Base-by-base conservation (phyloP, 208 protist genomes). In the Vickermania spadyakhi region DNA sequence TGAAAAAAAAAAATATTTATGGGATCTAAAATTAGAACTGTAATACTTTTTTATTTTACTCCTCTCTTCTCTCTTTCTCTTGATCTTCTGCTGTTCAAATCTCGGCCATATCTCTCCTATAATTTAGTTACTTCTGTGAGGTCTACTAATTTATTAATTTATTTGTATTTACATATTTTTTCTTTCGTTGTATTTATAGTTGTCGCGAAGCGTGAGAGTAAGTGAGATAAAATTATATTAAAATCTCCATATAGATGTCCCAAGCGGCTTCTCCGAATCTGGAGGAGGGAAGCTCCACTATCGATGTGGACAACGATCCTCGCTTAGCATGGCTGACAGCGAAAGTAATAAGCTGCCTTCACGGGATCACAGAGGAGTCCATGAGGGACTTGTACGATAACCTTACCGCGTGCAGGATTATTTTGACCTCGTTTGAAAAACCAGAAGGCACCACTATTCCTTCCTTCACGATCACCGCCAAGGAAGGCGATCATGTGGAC, bases 241-340 rank as follows among this genome's bases (percentile, higher is more conserved):
- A n/a, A n/a, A n/a, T n/a, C n/a, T n/a, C n/a, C 36, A 45, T 18
- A 45, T 7, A 7, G 18, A 45, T 45, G 36, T 45, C 36, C 11
- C 7, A 45, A 18, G 11, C 36, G 36, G 11, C 7, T 7, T 45
- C 36, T 45, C 2, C n/a, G 18, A 3, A 28, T 1, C 18, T 2
- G 27, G 30, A 26, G 58, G 28, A 45, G 18, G 36, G 18, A 45
- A 29, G 23, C 26, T 42, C 50, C 22, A 28, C 22, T 41, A 26
- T 60, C 22, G 59, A 62, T 4, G 52, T 28, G 7, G 25, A 60
- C 23, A 21, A 36, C 0, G 89, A 96, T 52, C 84, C 89, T 1
- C 77, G 89, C 28, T 66, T 96, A 25, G 51, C 68, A 52, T 96
- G 89, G 89, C 65, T 93, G 14, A 60, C 73, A 13, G 45, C 64